Evolutionary conservation across 176 grass and related monocot genomes (phyloP).

Genomic region (Ensete ventricosum): DNA sequence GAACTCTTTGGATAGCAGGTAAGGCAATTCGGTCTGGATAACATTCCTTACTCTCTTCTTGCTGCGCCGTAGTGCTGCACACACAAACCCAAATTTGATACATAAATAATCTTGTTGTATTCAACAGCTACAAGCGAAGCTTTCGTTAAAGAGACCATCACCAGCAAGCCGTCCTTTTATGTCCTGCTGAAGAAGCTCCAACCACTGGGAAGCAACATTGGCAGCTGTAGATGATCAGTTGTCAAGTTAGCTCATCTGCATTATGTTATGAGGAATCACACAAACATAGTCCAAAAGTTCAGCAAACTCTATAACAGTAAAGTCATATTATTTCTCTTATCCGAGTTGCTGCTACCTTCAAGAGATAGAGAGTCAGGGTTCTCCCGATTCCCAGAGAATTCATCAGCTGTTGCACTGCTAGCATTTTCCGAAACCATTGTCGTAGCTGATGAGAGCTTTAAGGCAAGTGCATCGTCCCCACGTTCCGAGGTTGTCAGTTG

Average conservation of each 20-base stretch:
- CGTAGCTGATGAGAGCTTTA: slow-evolving; percentile 54
- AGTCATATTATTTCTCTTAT: background rate
- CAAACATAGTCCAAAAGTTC: slow-evolving; percentile 10
- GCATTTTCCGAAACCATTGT: slow-evolving; percentile 39
- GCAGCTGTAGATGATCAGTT: slow-evolving; percentile 43
- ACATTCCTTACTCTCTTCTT: slow-evolving; percentile 32
- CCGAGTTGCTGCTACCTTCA: slow-evolving; percentile 33
- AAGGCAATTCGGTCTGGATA: slow-evolving; percentile 59
- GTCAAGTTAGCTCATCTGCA: slow-evolving; percentile 5
- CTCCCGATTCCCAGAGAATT: slow-evolving; percentile 44
- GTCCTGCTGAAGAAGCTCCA: slow-evolving; percentile 85
- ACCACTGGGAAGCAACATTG: slow-evolving; percentile 76
- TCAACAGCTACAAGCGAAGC: slow-evolving; percentile 22
- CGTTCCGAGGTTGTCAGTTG: background rate
- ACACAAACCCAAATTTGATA: background rate
- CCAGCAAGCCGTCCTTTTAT: slow-evolving; percentile 91
- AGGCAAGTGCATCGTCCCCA: slow-evolving; percentile 33
- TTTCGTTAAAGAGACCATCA: slow-evolving; percentile 26
- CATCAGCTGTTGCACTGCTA: slow-evolving; percentile 29
- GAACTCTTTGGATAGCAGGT: slow-evolving; percentile 75
- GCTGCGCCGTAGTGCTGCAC: slow-evolving; percentile 29
- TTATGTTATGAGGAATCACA: background rate
- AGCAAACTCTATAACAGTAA: background rate
- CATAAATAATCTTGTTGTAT: slow-evolving; percentile 25
- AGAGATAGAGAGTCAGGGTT: slow-evolving; percentile 55